phyloP scores from a whole-genome alignment of 352 stramenopile species.

The Pythium guiyangense region DNA sequence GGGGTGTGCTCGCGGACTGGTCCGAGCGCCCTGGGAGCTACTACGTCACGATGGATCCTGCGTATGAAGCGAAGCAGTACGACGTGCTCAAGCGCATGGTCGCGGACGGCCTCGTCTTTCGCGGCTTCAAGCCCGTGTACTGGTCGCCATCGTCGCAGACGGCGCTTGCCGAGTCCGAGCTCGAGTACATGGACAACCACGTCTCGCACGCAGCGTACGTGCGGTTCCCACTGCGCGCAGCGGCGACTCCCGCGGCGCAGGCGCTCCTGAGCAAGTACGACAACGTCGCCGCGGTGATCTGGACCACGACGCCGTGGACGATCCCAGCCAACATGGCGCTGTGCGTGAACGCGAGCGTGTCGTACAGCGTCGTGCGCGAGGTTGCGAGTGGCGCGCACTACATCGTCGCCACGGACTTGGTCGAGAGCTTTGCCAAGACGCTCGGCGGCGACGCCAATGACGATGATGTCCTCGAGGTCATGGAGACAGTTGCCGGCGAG shows the following conservation, averaged over 20 bases:
- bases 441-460: slow-evolving; percentile 4
- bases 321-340: slow-evolving; percentile 98
- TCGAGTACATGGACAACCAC: slow-evolving; percentile 98
- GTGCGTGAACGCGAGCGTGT: slow-evolving; percentile 92
- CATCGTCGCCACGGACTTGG: slow-evolving; percentile 56
- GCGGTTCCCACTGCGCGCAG: slow-evolving; percentile 62
- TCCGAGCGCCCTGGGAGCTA: slow-evolving; percentile 64
- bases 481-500: slow-evolving; percentile 60
- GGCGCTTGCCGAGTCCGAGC: slow-evolving; percentile 97
- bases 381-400: slow-evolving; percentile 31
- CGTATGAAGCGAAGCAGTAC: slow-evolving; percentile 97
- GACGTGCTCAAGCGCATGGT: slow-evolving; percentile 97
- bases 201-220: slow-evolving; percentile 96
- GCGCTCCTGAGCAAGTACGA: slow-evolving; percentile 30
- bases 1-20: slow-evolving; percentile 91
- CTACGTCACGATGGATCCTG: slow-evolving; percentile 94
- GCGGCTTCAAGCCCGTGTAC: slow-evolving; percentile 98
- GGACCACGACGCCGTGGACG: slow-evolving; percentile 99
- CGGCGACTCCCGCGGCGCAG: slow-evolving; percentile 12
- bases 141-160: slow-evolving; percentile 97
- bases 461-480: slow-evolving; percentile 27
- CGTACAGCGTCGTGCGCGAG: slow-evolving; percentile 90
- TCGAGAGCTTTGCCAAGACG: slow-evolving; percentile 36
- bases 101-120: slow-evolving; percentile 93
- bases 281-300: slow-evolving; percentile 83